Evolutionary conservation across 441 rosid species (phyloP).

Genomic region (Pelargonium australe): DNA sequence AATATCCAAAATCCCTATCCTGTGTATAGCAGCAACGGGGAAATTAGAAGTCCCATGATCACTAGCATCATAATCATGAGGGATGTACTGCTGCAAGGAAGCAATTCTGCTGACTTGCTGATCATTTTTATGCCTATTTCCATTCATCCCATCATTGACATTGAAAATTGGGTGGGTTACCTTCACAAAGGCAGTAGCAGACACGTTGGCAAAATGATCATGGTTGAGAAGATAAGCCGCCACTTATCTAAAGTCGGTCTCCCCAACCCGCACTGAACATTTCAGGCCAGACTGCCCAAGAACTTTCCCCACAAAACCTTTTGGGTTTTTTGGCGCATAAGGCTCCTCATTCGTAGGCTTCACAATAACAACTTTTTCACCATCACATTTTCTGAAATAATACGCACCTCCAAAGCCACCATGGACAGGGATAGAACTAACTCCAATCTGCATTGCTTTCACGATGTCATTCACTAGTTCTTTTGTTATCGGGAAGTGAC

Average conservation of each 20-base stretch:
- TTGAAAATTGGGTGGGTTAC: conserved; percentile 6
- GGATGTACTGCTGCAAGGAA: conserved; percentile 9
- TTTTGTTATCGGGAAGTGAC: conserved; percentile 7
- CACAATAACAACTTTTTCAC: conserved; percentile 6
- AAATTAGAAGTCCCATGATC: conserved; percentile 7
- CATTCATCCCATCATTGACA: background rate
- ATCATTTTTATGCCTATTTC: background rate
- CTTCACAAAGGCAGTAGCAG: conserved; percentile 6
- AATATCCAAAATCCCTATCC: conserved; percentile 13
- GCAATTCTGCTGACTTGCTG: conserved; percentile 10
- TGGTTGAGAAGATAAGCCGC: conserved; percentile 12
- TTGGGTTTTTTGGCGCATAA: conserved; percentile 9
- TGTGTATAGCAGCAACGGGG: conserved; percentile 7
- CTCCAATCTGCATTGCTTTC: conserved; percentile 19
- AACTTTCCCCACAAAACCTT: conserved; percentile 12
- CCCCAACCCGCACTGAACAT: conserved; percentile 9
- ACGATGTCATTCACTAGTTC: conserved; percentile 18
- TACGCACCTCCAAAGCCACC: conserved; percentile 15
- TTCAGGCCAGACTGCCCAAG: conserved; percentile 12
- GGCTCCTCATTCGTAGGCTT: conserved; percentile 12
- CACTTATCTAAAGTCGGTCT: conserved; percentile 8
- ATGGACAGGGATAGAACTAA: conserved; percentile 20
- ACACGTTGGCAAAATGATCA: conserved; percentile 9
- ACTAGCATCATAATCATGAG: conserved; percentile 12
- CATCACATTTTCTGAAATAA: background rate